Evolutionary conservation across 768 basidiomycete genomes (phyloP).

Genomic region (Termitomyces sp.): DNA sequence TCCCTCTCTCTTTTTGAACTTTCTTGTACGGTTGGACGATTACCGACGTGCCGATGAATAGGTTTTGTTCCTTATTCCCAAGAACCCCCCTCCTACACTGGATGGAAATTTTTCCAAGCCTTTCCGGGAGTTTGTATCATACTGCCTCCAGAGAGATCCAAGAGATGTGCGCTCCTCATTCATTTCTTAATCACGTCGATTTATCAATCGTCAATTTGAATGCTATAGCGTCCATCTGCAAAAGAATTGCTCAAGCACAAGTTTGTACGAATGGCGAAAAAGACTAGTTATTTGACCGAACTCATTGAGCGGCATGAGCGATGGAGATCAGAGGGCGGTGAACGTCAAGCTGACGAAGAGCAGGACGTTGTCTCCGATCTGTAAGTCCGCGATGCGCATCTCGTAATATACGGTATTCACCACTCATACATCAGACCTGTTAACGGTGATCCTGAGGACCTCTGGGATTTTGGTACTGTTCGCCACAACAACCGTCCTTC

Average conservation of each 20-base stretch:
- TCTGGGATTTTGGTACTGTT: slow-evolving; percentile 98
- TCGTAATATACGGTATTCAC: slow-evolving; percentile 1
- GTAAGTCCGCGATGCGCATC: slow-evolving; percentile 38
- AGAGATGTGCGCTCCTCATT: slow-evolving; percentile 58
- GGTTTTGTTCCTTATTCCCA: slow-evolving; percentile 98
- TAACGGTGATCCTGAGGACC: slow-evolving; percentile 67
- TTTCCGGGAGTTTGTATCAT: slow-evolving; percentile 91
- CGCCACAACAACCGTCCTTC: slow-evolving; percentile 60
- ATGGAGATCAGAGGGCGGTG: slow-evolving; percentile 90
- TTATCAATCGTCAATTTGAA: slow-evolving; percentile 13
- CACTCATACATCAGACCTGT: slow-evolving; percentile 37
- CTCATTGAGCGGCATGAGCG: slow-evolving; percentile 92
- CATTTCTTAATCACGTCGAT: background rate
- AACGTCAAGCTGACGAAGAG: slow-evolving; percentile 68
- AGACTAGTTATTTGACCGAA: slow-evolving; percentile 91
- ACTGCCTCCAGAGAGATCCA: slow-evolving; percentile 93
- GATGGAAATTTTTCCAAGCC: slow-evolving; percentile 90
- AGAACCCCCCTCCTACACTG: slow-evolving; percentile 90
- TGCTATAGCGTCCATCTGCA: slow-evolving; percentile 84
- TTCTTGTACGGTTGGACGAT: background rate
- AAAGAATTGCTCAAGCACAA: slow-evolving; percentile 94
- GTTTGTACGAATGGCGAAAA: slow-evolving; percentile 93
- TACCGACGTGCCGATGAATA: slow-evolving; percentile 22
- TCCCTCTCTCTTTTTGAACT: background rate
- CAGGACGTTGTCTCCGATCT: slow-evolving; percentile 55